A percentile compares a stretch with the other conserved stretches of the same genome.
These are phyloP conservation scores for Plectosphaerella plurivora DNA, from an alignment of 2,329 filamentous ascomycete species.

Conservation along the genomic window DNA sequence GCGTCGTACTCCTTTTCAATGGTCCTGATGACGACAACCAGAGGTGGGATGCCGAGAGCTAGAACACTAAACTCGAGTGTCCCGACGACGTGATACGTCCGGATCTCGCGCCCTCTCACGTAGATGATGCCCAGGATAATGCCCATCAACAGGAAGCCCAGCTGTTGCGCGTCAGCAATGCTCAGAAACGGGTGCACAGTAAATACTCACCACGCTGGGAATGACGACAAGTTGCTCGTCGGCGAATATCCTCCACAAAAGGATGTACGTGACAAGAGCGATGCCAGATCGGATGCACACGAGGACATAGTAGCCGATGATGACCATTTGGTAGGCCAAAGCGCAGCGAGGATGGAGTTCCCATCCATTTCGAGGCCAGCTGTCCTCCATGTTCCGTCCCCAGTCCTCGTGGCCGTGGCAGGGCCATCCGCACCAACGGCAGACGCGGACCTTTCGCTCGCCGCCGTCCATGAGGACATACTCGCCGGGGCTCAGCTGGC, in stretches of 20 bases:
- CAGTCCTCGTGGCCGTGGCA: not conserved
- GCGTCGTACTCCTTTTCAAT: constrained; percentile 1
- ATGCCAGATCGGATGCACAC: constrained; percentile 32
- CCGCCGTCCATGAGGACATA: constrained; percentile 4
- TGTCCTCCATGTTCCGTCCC: not conserved
- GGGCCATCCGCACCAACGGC: constrained; percentile 40
- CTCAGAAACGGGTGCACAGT: not conserved
- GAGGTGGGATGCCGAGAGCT: constrained; percentile 21
- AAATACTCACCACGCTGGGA: constrained; percentile 27
- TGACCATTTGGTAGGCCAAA: constrained; percentile 10
- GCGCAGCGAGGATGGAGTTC: constrained; percentile 2
- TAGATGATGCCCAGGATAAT: not conserved
- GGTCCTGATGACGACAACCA: constrained; percentile 14
- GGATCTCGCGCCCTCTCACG: constrained; percentile 22
- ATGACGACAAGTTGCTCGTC: constrained; percentile 22
- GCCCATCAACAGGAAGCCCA: constrained; percentile 27
- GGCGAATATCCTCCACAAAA: constrained; percentile 33
- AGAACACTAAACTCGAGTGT: constrained; percentile 30
- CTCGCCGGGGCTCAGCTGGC: constrained; percentile 20
- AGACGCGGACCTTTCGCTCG: constrained; percentile 25
- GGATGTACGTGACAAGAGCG: constrained; percentile 26
- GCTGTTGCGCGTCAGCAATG: constrained; percentile 11
- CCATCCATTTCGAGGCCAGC: not conserved
- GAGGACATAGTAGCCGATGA: constrained; percentile 31
- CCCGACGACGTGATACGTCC: constrained; percentile 34